Base-by-base conservation (phyloP, 441 rosid species). In the Adansonia madagascariensis region DNA sequence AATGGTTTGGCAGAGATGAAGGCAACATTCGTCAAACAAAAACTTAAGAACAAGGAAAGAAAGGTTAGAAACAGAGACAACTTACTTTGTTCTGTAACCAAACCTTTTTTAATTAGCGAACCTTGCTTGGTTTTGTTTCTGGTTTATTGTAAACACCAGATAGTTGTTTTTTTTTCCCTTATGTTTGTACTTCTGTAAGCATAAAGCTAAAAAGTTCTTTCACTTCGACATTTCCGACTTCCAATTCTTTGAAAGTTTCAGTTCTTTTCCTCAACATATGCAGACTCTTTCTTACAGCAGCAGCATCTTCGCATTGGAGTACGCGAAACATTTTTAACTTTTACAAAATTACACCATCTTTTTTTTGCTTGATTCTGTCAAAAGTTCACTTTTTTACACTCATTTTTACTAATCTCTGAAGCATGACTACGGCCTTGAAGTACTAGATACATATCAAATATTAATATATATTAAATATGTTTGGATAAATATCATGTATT, bases 1-100 rank as follows among this genome's bases (percentile, higher is more conserved):
- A 82, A 80, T 81, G 77, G 69, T 78, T 76, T 71, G 81, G 41
- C 78, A 77, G 67, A 62, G 75, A 57, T 31, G 69, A 70, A 68
- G 67, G 77, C 3, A 46, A 47, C 39, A 12, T 1, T 60, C 10
- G 43, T 43, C 7, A n/a, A 63, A 64, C 49, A 64, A 64, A 39
- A 64, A 14, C 22, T n/a, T 53, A n/a, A n/a, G 53, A 49, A 49
- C 0, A n/a, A 8, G 31, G 27, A 4, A 7, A 10, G 3, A 22
- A 18, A 59, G 7, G 44, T 31, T 62, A 14, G 15, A 62, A 62
- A 31, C 46, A 31, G 14, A 31, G 46, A 18, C 14, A 62, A 35
- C 63, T 59, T 20, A 7, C 9, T 59, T 59, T 59, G 61, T 17
- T 57, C 20, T 20, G 24, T 57, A 20, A 9, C 12, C 12, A 9